These are phyloP conservation scores for Maudiozyma humilis DNA, from an alignment of 1,139 yeast species.

Conservation along the genomic window DNA sequence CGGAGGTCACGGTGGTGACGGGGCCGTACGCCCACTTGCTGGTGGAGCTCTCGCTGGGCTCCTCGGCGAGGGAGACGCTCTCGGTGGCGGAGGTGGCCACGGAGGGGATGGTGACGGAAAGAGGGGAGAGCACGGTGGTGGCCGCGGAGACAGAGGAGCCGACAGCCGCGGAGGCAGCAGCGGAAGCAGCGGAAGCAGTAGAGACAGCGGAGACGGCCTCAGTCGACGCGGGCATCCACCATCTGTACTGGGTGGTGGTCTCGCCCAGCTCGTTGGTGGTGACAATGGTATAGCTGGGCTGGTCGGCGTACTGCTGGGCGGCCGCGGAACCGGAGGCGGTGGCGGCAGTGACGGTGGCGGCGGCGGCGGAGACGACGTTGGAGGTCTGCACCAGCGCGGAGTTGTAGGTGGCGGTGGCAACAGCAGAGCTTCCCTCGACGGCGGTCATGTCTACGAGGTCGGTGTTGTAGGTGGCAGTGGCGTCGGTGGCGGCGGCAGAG, in stretches of 20 bases:
- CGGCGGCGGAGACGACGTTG: constrained; percentile 1
- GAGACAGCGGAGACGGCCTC: constrained; percentile 2
- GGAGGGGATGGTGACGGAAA: not conserved
- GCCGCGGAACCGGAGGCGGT: not conserved
- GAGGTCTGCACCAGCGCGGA: not conserved
- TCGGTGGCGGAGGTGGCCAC: not conserved
- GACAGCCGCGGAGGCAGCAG: not conserved
- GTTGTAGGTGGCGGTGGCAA: not conserved
- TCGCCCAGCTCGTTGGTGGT: constrained; percentile 20
- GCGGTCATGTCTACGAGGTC: not conserved
- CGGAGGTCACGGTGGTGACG: constrained; percentile 32
- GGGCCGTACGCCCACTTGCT: constrained; percentile 18
- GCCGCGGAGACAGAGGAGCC: constrained; percentile 6
- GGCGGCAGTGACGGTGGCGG: constrained; percentile 1
- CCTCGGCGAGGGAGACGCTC: not conserved
- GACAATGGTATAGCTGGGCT: constrained; percentile 19
- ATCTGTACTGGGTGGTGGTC: constrained; percentile 18
- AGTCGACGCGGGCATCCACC: constrained; percentile 15
- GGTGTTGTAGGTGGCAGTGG: constrained; percentile 1
- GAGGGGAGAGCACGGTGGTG: constrained; percentile 4
- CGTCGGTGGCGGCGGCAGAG: not conserved
- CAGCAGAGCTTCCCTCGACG: constrained; percentile 3
- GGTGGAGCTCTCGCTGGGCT: not conserved
- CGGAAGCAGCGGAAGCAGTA: constrained; percentile 1
- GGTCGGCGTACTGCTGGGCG: constrained; percentile 13